Evolutionary conservation across 495 filamentous ascomycete genomes (phyloP).

Genomic region (Hypoxylon fragiforme): DNA sequence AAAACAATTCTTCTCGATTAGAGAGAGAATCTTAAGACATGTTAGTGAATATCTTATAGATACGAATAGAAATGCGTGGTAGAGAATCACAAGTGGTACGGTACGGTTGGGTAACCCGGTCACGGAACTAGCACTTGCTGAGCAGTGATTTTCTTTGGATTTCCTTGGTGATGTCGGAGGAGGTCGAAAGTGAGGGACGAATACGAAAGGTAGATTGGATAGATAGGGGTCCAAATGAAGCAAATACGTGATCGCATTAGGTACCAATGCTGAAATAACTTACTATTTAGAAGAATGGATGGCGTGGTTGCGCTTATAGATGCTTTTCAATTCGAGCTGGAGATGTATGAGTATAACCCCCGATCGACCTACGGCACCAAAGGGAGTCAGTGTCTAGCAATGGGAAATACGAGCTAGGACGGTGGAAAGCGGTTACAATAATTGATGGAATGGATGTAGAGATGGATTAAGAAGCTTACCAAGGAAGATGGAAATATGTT

Average conservation of each 20-base stretch:
- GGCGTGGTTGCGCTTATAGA: slow-evolving; percentile 41
- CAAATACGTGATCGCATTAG: slow-evolving; percentile 43
- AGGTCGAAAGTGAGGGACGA: slow-evolving; percentile 9
- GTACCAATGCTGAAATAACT: slow-evolving; percentile 40
- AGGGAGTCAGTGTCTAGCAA: slow-evolving; percentile 21
- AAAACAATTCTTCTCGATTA: slow-evolving; percentile 10
- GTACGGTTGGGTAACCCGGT: slow-evolving; percentile 4
- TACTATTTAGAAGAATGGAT: slow-evolving; percentile 41
- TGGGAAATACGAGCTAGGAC: slow-evolving; percentile 5
- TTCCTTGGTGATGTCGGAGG: slow-evolving; percentile 7
- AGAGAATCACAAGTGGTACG: neutral
- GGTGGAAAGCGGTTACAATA: slow-evolving; percentile 1
- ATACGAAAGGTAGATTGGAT: slow-evolving; percentile 7
- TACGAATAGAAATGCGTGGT: neutral
- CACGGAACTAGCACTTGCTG: slow-evolving; percentile 24
- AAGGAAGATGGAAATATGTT: slow-evolving; percentile 29
- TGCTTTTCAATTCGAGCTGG: slow-evolving; percentile 39
- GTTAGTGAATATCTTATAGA: slow-evolving; percentile 3
- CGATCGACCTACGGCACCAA: slow-evolving; percentile 33
- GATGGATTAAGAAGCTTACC: slow-evolving; percentile 30
- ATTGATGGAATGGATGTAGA: slow-evolving; percentile 9
- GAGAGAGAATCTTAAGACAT: slow-evolving; percentile 4
- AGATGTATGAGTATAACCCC: slow-evolving; percentile 32
- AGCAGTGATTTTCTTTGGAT: slow-evolving; percentile 14
- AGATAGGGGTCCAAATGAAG: slow-evolving; percentile 27